Percentiles rank a stretch among this genome's conserved stretches.
These are phyloP conservation scores for Coniochaeta pulveracea DNA, from an alignment of 2,329 filamentous ascomycete species.

Conservation along the genomic window DNA sequence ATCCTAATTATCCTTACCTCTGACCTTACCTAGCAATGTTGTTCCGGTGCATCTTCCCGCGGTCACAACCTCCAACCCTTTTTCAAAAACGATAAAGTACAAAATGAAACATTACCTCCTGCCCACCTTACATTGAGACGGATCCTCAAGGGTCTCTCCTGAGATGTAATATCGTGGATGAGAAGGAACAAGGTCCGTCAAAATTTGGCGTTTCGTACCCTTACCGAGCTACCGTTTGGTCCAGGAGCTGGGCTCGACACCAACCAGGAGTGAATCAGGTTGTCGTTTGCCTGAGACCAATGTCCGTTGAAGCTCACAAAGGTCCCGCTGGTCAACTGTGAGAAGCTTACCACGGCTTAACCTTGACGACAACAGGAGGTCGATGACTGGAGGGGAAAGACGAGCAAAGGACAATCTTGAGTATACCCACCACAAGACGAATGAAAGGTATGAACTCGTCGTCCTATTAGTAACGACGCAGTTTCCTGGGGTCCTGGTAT, in stretches of 20 bases:
- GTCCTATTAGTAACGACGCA: conserved; percentile 49
- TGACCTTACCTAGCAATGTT: conserved; percentile 3
- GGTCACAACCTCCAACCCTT: background rate
- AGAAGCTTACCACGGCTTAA: no score
- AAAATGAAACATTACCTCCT: conserved; percentile 1
- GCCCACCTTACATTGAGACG: no score
- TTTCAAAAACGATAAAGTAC: conserved; percentile 2
- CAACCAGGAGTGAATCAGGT: no score
- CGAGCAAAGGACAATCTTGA: conserved; percentile 12
- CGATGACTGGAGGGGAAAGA: conserved; percentile 10
- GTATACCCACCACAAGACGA: conserved; percentile 36
- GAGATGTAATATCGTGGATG: no score
- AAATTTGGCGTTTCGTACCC: no score
- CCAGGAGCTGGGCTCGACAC: no score
- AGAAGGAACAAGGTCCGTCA: no score
- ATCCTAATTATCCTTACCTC: conserved; percentile 3
- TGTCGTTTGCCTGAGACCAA: no score
- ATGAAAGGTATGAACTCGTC: conserved; percentile 13
- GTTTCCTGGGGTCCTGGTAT: conserved; percentile 66
- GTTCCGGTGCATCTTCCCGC: background rate
- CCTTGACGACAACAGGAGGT: conserved; percentile 14
- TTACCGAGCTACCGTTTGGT: no score
- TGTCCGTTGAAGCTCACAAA: no score
- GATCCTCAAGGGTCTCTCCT: no score
- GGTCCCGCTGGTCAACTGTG: no score